Base-by-base conservation (phyloP, 371 early-diverging fungal species). In the Saksenaea oblongispora region DNA sequence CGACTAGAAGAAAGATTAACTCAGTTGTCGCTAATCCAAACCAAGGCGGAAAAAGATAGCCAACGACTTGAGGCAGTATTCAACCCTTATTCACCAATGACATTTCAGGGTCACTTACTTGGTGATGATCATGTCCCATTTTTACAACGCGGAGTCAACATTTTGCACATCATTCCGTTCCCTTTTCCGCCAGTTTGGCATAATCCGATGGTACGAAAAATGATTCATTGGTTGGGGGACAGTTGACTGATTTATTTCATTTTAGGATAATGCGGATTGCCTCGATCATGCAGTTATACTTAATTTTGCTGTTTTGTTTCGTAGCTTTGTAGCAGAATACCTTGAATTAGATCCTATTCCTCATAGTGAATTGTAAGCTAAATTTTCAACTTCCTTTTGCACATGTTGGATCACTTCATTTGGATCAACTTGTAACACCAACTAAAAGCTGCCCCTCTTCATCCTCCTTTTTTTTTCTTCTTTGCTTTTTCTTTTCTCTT, bases 41-140 rank as follows among this genome's bases (percentile, higher is more conserved):
- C 37, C 10, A 67, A 65, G 27, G 51, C 56, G 13, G 47, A 47
- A 17, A 47, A 47, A 11, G 22, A 10, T 18, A 5, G 8, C n/a
- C 51, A 36, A 35, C 37, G 44, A 34, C 55, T 71, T 15, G 26
- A 37, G 7, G 64, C 67, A 8, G 62, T 71, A 5, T 71, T 86
- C 63, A 68, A 80, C 41, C 69, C 80, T 0, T 61, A 71, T 34
- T 68, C 70, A 28, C 41, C 63, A 1, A 59, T 62, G 22, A 67
- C 63, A 14, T 64, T 65, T 18, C 54, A 63, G 8, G 69, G 74
- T 24, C 55, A 63, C 31, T 22, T 26, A 5, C 71, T 94, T 18
- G 87, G 88, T 31, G 97, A 97, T 67, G 98, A 97, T 70, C 98
- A 96, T 69, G 58, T 85, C 10, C 97, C 98, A 0, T 97, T 97